Evolutionary conservation across 352 stramenopile species (phyloP).

Genomic region (Phytophthora idaei): DNA sequence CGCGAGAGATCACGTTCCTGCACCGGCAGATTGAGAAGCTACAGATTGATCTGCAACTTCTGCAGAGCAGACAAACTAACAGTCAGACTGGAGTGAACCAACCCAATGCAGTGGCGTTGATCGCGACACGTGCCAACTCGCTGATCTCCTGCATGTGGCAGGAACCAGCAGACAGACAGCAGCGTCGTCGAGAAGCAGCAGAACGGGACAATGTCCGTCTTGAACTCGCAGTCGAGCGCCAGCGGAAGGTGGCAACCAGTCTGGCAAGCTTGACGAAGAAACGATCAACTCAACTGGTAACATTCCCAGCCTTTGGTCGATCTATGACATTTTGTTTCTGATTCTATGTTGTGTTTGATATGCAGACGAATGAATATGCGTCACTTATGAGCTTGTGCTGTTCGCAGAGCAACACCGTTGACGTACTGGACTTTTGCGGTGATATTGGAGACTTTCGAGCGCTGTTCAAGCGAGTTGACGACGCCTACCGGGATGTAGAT

Average conservation of each 20-base stretch:
- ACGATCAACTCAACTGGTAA: slow-evolving; percentile 30
- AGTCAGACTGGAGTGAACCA: not conserved
- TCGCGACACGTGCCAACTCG: not conserved
- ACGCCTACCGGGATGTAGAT: slow-evolving; percentile 25
- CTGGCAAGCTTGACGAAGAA: slow-evolving; percentile 44
- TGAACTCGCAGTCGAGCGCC: slow-evolving; percentile 44
- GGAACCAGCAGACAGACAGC: slow-evolving; percentile 28
- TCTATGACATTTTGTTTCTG: not conserved
- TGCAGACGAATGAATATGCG: slow-evolving; percentile 23
- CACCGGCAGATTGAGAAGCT: slow-evolving; percentile 41
- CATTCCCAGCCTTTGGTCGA: not conserved
- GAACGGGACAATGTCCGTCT: slow-evolving; percentile 43
- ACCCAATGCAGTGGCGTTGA: not conserved
- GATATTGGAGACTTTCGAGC: slow-evolving; percentile 25
- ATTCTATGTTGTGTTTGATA: not conserved
- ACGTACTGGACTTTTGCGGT: slow-evolving; percentile 28
- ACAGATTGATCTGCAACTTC: slow-evolving; percentile 31
- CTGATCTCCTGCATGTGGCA: slow-evolving; percentile 30
- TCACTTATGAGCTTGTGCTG: slow-evolving; percentile 25
- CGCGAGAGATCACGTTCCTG: slow-evolving; percentile 49
- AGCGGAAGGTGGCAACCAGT: slow-evolving; percentile 43
- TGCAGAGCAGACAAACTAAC: slow-evolving; percentile 16
- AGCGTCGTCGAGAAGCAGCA: slow-evolving; percentile 22
- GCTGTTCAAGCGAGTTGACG: slow-evolving; percentile 26
- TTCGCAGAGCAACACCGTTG: slow-evolving; percentile 4